Percentiles rank a stretch among this genome's conserved stretches.
Conservation (phyloP, 305 asterid species). For the Fraxinus baroniana region DNA sequence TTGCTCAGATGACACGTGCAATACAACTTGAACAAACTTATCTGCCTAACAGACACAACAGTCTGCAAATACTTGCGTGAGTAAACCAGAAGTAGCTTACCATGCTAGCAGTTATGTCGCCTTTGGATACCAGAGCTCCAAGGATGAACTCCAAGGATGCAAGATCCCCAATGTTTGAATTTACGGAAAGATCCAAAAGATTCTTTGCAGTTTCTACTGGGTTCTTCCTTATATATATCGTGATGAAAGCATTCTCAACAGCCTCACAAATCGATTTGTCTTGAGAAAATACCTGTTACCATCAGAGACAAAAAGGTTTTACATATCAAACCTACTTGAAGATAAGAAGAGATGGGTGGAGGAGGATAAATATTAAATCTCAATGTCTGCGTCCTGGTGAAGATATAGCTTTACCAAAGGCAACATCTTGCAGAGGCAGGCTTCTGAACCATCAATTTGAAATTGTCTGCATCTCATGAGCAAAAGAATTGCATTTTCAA, state of each 20-base stretch:
- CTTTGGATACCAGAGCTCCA: conserved; percentile 82
- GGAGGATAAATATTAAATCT: neutral
- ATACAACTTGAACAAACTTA: neutral
- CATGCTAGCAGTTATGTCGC: conserved; percentile 71
- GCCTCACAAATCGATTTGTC: conserved; percentile 92
- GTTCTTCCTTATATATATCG: conserved; percentile 71
- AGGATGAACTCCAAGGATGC: conserved; percentile 82
- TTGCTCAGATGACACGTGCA: neutral
- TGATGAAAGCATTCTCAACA: conserved; percentile 88
- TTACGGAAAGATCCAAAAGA: conserved; percentile 78
- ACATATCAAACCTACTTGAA: conserved; percentile 9
- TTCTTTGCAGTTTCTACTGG: conserved; percentile 84
- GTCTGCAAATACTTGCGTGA: conserved; percentile 11
- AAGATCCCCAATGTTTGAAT: conserved; percentile 94
- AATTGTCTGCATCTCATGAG: conserved; percentile 98
- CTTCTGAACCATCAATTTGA: conserved; percentile 89
- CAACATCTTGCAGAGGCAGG: conserved; percentile 90
- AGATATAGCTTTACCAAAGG: conserved; percentile 76
- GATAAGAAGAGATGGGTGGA: neutral
- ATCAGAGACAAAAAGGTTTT: conserved; percentile 10
- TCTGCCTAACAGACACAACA: conserved; percentile 9
- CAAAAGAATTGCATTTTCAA: conserved; percentile 82
- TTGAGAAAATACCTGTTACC: conserved; percentile 78
- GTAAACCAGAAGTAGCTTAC: conserved; percentile 40
- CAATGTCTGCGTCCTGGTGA: conserved; percentile 17